Base-by-base conservation (phyloP, 805 yeast genomes). In the Blastobotrys terrestris region DNA sequence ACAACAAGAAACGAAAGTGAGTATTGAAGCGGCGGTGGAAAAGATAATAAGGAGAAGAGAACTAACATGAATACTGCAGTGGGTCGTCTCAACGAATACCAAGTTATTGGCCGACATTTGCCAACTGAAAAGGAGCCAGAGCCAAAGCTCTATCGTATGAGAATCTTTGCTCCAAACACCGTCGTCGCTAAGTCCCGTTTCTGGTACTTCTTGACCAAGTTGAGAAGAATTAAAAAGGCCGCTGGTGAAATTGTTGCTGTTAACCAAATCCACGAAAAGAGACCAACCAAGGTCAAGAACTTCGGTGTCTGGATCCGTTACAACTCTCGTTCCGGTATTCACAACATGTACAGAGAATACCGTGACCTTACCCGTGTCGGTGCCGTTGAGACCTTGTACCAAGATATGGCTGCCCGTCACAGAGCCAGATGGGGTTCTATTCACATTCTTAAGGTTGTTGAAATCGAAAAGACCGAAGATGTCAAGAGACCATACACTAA, bases 331-430 rank as follows among this genome's bases (percentile, higher is more conserved):
- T 94, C 99, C 67, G 99, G 99, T 82, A 91, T 96, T 72, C 99
- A 94, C 95, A 94, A 94, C 95, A 94, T 94, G 97, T 94, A 94
- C 97, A 94, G 94, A 85, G 99, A 94, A 83, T 88, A 89, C 94
- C 90, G 99, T 80, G 99, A 92, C 71, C 95, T 92, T 69, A 79
- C 97, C 83, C 94, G 99, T 83, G 95, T 90, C 63, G 96, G 88
- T 77, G 99, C 98, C 67, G 97, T 94, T 73, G 96, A 87, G 78
- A 81, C 94, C 74, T 85, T 94, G 85, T 94, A 94, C 94, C 91
- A 87, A 78, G 99, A 94, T 80, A 87, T 94, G 87, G 99, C 99
- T 79, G 97, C 99, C 68, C 91, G 99, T 83, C 99, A 94, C 95
- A 90, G 99, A 86, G 94, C 99, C 73, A 90, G 99, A 85, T 94